Evolutionary conservation across 192 early-diverging fungal species (phyloP).

Genomic region (Rhizophagus clarus): DNA sequence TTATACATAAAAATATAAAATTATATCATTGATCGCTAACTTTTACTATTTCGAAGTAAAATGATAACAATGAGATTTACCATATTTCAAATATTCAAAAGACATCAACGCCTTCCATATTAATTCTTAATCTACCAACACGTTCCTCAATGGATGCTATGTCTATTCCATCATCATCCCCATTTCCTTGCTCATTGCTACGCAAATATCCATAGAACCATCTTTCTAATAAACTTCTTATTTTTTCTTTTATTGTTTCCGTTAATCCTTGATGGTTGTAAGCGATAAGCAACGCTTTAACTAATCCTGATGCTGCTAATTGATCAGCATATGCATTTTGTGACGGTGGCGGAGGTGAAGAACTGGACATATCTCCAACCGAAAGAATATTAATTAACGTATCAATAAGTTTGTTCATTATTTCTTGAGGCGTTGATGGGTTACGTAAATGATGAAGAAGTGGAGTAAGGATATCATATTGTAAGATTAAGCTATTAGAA

Average conservation of each 20-base stretch:
- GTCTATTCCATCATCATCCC: neutral
- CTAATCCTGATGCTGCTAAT: conserved; percentile 5
- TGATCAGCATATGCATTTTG: conserved; percentile 10
- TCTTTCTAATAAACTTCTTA: conserved; percentile 8
- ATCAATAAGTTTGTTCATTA: conserved; percentile 19
- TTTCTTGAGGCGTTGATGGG: conserved; percentile 7
- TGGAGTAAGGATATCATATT: conserved; percentile 9
- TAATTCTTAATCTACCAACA: conserved; percentile 9
- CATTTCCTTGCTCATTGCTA: neutral
- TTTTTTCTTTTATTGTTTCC: conserved; percentile 3
- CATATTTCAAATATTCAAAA: neutral
- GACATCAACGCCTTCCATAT: conserved; percentile 19
- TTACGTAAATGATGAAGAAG: conserved; percentile 19
- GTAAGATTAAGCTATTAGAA: conserved; percentile 11
- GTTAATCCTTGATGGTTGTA: neutral
- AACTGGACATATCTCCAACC: conserved; percentile 6
- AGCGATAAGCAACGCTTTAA: conserved; percentile 1
- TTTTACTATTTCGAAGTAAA: too few relatives aligned
- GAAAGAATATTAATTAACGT: conserved; percentile 24
- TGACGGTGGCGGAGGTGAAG: neutral
- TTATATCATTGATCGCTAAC: too few relatives aligned
- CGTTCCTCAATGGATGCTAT: conserved; percentile 19
- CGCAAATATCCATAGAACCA: conserved; percentile 20
- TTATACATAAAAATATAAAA: too few relatives aligned
- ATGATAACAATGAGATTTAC: neutral